These are phyloP conservation scores for Leucocoprinus leucothites DNA, from an alignment of 768 basidiomycete genomes.

Conservation along the genomic window DNA sequence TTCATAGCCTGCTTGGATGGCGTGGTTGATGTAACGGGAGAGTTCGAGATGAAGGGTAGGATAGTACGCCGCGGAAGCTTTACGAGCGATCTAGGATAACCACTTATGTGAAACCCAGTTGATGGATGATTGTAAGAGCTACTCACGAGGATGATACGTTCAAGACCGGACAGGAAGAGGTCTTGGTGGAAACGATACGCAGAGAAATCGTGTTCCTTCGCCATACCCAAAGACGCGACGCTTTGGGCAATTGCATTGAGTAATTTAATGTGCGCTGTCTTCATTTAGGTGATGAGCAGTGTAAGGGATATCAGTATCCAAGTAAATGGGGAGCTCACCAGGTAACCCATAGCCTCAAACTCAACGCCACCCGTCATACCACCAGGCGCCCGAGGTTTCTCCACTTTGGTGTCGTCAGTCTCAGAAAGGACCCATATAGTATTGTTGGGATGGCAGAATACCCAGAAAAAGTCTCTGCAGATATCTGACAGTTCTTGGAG, in stretches of 20 bases:
- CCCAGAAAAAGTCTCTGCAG: slow-evolving; percentile 94
- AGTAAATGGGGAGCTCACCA: slow-evolving; percentile 52
- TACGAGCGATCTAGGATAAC: slow-evolving; percentile 74
- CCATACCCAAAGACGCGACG: slow-evolving; percentile 61
- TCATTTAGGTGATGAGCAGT: background rate
- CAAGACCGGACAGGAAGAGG: slow-evolving; percentile 88
- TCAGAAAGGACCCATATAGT: slow-evolving; percentile 84
- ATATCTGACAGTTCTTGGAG: slow-evolving; percentile 66
- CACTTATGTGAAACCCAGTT: background rate
- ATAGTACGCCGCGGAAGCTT: slow-evolving; percentile 93
- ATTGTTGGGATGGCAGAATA: slow-evolving; percentile 95
- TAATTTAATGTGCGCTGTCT: slow-evolving; percentile 89
- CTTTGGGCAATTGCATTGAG: slow-evolving; percentile 75
- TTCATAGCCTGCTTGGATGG: slow-evolving; percentile 64
- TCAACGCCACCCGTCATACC: slow-evolving; percentile 99
- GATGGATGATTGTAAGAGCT: background rate
- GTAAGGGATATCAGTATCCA: background rate
- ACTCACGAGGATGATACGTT: slow-evolving; percentile 83
- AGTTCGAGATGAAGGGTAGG: slow-evolving; percentile 93
- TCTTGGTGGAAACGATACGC: slow-evolving; percentile 83
- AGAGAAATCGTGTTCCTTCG: slow-evolving; percentile 68
- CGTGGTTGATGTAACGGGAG: slow-evolving; percentile 76
- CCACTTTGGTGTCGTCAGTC: slow-evolving; percentile 80
- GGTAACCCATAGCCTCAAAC: slow-evolving; percentile 94
- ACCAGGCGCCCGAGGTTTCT: slow-evolving; percentile 90